These are phyloP conservation scores for Stagonosporopsis chrysanthemi DNA, from an alignment of 2,329 filamentous ascomycete species.

Conservation along the genomic window DNA sequence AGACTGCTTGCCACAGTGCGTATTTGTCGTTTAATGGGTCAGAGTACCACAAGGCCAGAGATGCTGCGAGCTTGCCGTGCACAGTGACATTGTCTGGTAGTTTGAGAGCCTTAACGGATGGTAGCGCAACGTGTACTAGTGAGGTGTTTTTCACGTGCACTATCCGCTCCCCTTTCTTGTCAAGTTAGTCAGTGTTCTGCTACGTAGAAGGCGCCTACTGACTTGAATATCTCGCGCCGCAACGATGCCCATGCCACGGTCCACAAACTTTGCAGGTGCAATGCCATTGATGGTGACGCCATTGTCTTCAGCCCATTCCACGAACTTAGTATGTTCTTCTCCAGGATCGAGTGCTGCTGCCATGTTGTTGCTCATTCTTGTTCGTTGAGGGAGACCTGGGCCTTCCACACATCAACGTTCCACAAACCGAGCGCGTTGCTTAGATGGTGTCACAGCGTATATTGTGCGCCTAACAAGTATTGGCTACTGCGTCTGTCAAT, in stretches of 20 bases:
- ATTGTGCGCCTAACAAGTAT: neutral
- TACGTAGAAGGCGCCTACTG: conserved; percentile 25
- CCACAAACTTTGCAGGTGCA: conserved; percentile 70
- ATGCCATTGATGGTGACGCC: conserved; percentile 75
- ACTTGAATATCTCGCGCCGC: conserved; percentile 73
- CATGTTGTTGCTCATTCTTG: conserved; percentile 30
- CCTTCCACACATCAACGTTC: neutral
- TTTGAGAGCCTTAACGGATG: conserved; percentile 56
- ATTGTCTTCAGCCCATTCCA: conserved; percentile 70
- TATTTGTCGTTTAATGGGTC: conserved; percentile 54
- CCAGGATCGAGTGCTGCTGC: conserved; percentile 43
- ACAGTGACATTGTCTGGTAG: conserved; percentile 66
- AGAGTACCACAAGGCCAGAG: conserved; percentile 61
- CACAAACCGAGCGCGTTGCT: neutral
- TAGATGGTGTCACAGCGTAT: neutral
- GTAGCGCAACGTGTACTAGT: conserved; percentile 69
- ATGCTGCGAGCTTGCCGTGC: conserved; percentile 76
- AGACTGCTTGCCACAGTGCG: conserved; percentile 69
- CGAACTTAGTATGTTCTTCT: conserved; percentile 62
- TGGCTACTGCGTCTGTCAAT: neutral
- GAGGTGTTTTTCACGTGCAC: conserved; percentile 69
- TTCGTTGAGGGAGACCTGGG: neutral
- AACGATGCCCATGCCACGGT: conserved; percentile 79
- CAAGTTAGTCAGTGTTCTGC: conserved; percentile 23
- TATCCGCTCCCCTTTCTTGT: conserved; percentile 66